phyloP scores from a whole-genome alignment of 129 eudicot species.

The Artemisia argyi region DNA sequence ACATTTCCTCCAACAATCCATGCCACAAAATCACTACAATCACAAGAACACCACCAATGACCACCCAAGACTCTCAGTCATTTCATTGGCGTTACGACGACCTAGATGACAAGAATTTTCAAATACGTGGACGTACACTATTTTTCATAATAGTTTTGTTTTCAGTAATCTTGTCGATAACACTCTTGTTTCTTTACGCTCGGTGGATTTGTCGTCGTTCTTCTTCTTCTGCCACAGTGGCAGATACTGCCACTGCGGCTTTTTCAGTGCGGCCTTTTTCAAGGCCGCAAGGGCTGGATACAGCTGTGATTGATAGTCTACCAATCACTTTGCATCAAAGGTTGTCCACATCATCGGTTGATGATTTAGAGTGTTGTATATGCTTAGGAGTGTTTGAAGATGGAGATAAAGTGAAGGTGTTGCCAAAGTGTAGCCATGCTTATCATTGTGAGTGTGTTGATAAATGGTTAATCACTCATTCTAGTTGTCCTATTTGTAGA shows the following conservation, averaged over 20 bases:
- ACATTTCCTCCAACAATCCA: slow-evolving; percentile 20
- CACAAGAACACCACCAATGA: slow-evolving; percentile 17
- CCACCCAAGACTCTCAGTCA: slow-evolving; percentile 36
- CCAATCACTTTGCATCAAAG: slow-evolving; percentile 53
- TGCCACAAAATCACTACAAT: slow-evolving; percentile 19
- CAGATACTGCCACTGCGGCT: slow-evolving; percentile 25
- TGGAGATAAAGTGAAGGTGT: slow-evolving; percentile 71
- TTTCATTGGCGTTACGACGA: slow-evolving; percentile 79
- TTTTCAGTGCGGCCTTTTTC: slow-evolving; percentile 26
- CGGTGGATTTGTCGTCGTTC: slow-evolving; percentile 71
- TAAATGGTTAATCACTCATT: slow-evolving; percentile 64
- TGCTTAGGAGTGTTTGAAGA: slow-evolving; percentile 76
- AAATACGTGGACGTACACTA: slow-evolving; percentile 77
- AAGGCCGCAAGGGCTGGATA: slow-evolving; percentile 44
- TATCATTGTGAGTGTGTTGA: slow-evolving; percentile 91
- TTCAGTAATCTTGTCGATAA: slow-evolving; percentile 42
- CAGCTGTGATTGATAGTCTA: slow-evolving; percentile 38
- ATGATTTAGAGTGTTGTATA: slow-evolving; percentile 71
- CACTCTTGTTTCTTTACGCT: slow-evolving; percentile 62
- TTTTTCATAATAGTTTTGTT: slow-evolving; percentile 71
- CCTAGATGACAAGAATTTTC: slow-evolving; percentile 74
- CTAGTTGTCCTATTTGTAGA: slow-evolving; percentile 88
- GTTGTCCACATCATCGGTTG: slow-evolving; percentile 17
- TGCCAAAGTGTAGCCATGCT: slow-evolving; percentile 71
- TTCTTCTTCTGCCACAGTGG: slow-evolving; percentile 29